Base-by-base conservation (phyloP, 352 stramenopile species). In the Globisporangium solare region DNA sequence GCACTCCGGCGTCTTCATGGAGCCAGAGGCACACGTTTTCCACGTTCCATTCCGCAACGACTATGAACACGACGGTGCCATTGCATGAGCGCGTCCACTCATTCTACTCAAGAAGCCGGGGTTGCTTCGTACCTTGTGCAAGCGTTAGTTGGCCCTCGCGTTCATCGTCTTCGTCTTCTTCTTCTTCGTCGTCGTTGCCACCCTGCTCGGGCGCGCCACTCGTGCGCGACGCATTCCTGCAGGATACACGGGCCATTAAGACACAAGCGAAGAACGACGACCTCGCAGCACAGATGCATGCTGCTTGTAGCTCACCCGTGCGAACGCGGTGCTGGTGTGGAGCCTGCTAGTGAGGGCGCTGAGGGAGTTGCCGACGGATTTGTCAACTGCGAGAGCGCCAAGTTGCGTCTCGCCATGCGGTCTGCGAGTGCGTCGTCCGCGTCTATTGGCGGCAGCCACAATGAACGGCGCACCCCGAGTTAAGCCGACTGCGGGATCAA, bases 11-110 rank as follows among this genome's bases (percentile, higher is more conserved):
- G 32, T 92, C 83, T 68, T 92, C 80, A 43, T 86, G 68, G 4
- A 92, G 70, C 83, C 83, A 92, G 1, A 90, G 57, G 32, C 79
- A 92, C 2, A 92, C 83, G 47, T 89, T 88, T 32, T 90, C 83
- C n/a, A 91, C 78, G 18, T 65, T 90, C 83, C 83, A 92, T 37
- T 90, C 77, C 1, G 73, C 72, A 12, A 92, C 80, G 14, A 89
- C 83, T 86, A 39, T 1, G 21, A 35, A 35, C 10, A 8, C 27
- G 27, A 6, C 7, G 4, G 10, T 1, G 27, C 27, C 27, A 35
- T 35, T 35, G 27, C 6, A 6, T 35, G 3, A 35, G 10, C 27
- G 2, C 4, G 5, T 35, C 27, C 7, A 35, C 27, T 35, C 27
- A 35, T 35, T 35, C n/a, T 35, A 51, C 3, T 1, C 1, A 37